Percentiles rank a stretch among this genome's conserved stretches.
Evolutionary conservation across 2,329 filamentous ascomycete genomes (phyloP).

Genomic region (Colletotrichum gigasporum): DNA sequence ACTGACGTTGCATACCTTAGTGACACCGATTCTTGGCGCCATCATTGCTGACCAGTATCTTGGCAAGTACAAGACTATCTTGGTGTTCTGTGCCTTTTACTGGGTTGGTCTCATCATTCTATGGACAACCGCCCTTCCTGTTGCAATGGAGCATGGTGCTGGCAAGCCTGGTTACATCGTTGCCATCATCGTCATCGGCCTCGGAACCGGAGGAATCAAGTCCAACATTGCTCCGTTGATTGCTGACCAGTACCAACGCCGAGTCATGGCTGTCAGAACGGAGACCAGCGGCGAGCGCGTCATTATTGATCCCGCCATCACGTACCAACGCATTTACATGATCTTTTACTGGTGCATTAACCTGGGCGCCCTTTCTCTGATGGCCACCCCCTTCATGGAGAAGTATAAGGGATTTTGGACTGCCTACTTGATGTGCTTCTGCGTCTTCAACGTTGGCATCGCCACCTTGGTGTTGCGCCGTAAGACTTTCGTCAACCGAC

Average conservation of each 20-base stretch:
- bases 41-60: slow-evolving; percentile 67
- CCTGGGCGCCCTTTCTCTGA: slow-evolving; percentile 72
- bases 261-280: slow-evolving; percentile 57
- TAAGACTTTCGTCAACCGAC: slow-evolving; percentile 60
- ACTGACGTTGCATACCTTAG: slow-evolving; percentile 24
- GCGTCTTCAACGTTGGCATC: slow-evolving; percentile 67
- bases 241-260: slow-evolving; percentile 72
- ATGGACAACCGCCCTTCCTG: slow-evolving; percentile 58
- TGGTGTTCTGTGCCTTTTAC: slow-evolving; percentile 66
- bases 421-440: slow-evolving; percentile 66
- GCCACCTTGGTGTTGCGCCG: slow-evolving; percentile 40
- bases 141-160: slow-evolving; percentile 46
- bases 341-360: slow-evolving; percentile 68
- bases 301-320: slow-evolving; percentile 73
- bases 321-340: slow-evolving; percentile 76
- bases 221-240: slow-evolving; percentile 68
- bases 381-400: slow-evolving; percentile 76
- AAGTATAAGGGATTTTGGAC: slow-evolving; percentile 74
- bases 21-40: slow-evolving; percentile 58
- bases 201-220: slow-evolving; percentile 77
- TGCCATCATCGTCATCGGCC: slow-evolving; percentile 69
- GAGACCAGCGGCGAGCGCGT: slow-evolving; percentile 64
- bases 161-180: slow-evolving; percentile 61
- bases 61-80: slow-evolving; percentile 70
- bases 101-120: slow-evolving; percentile 64